phyloP scores from a whole-genome alignment of 83 land plant genomes.

The Thuja plicata region DNA sequence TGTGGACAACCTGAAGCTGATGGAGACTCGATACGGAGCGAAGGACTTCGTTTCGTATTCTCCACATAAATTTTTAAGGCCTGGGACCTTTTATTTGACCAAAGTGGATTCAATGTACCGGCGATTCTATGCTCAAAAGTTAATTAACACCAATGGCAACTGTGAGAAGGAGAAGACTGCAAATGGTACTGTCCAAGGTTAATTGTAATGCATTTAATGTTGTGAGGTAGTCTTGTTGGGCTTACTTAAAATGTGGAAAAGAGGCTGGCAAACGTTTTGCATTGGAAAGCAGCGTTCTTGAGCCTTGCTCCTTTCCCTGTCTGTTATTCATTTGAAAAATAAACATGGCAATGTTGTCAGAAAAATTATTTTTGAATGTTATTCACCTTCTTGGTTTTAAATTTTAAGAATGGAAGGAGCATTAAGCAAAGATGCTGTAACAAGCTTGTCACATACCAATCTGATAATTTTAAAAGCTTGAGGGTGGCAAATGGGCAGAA shows the following conservation, averaged over 20 bases:
- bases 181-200: not conserved
- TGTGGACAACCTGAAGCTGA: constrained; percentile 72
- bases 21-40: constrained; percentile 93
- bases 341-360: not conserved
- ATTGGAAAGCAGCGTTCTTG: not conserved
- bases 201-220: not conserved
- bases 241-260: not conserved
- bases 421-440: not conserved
- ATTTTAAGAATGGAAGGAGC: not conserved
- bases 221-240: not conserved
- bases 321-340: not conserved
- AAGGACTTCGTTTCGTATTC: constrained; percentile 82
- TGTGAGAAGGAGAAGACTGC: not conserved
- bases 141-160: not conserved
- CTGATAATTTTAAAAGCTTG: too few species aligned
- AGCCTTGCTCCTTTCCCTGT: not conserved
- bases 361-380: not conserved
- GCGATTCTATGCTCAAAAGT: constrained; percentile 65
- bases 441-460: too few species aligned
- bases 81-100: constrained; percentile 81
- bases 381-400: not conserved
- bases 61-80: constrained; percentile 53
- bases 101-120: constrained; percentile 86
- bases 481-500: not conserved
- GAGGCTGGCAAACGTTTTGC: not conserved